Base-by-base conservation (phyloP, 768 basidiomycete genomes). In the Termitomyces sp. region DNA sequence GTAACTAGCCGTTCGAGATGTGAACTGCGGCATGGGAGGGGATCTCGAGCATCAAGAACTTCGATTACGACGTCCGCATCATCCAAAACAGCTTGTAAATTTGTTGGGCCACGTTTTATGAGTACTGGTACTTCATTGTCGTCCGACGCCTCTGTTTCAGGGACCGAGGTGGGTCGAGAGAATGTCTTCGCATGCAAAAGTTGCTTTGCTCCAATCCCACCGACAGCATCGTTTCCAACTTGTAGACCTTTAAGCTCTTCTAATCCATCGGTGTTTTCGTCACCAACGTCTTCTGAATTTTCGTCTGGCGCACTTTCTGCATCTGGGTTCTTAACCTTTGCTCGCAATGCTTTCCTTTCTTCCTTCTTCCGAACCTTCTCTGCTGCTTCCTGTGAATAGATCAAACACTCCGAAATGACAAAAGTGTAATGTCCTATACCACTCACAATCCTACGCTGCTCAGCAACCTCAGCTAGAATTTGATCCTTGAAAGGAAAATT, bases 401-500 rank as follows among this genome's bases (percentile, higher is more conserved):
- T 41, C 61, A 37, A 65, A 44, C 34, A 51, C 33, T 24, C 5
- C 9, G 20, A 34, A 28, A 7, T 28, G n/a, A 60, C 0, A 45
- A 31, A 20, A 4, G 10, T 45, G 29, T 49, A 4, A 8, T 6
- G 31, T 5, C 45, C 1, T 58, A 47, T 18, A 2, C 46, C 13
- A 71, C 81, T 65, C 65, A 94, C 93, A 61, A 78, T 72, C 66
- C 90, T 79, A 60, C 93, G 85, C 67, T 91, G 81, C 64, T 90
- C 90, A 46, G 87, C 87, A 52, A 96, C 81, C 66, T 98, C 94
- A 5, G 93, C 94, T 29, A 98, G 76, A 61, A 98, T 88, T 72
- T 93, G 87, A 66, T 95, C 94, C 73, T 96, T 98, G 80, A 87
- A 94, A 4, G 92, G 94, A 74, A 94, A 94, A 58, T 85, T 86